Base-by-base conservation (phyloP, 306 rosid species). In the Vachellia collinsii region DNA sequence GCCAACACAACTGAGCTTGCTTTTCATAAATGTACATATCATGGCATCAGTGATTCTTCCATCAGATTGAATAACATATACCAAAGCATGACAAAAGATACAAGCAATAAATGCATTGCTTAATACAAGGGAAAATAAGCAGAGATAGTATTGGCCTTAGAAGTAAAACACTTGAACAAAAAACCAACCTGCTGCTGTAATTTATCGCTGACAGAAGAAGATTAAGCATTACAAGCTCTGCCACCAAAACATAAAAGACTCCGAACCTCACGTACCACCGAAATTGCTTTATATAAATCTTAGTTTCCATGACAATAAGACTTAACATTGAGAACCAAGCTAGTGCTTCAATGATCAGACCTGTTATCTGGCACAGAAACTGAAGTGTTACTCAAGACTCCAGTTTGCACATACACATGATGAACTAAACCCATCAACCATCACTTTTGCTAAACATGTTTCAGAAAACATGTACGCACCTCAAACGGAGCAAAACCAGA, bases 191-290 rank as follows among this genome's bases (percentile, higher is more conserved):
- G 77, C 61, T 87, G 75, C 75, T 82, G 90, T 79, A 85, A 77
- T 88, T 89, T 79, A 82, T 79, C 69, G 86, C 87, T 53, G 93
- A 89, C 61, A 91, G 81, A 74, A 91, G 79, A 74, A 92, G 92
- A 77, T 85, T 88, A 75, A 92, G 85, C 87, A 88, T 78, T 76
- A 94, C 97, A 62, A 83, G 88, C 86, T 92, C 90, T 63, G 88
- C 97, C 74, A 91, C 92, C 86, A 91, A 79, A 65, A 91, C 90
- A 87, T 94, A 92, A 61, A 91, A 74, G 81, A 92, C 90, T 83
- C 97, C 98, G 69, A 87, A 91, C 70, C 97, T 89, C 71, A 88
- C 89, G 50, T 81, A 83, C 97, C 98, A 94, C 84, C 97, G 88
- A 83, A 91, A 91, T 82, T 91, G 88, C 76, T 82, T 67, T 50